Base-by-base conservation (phyloP, 305 asterid genomes). In the Solanum hybrid region DNA sequence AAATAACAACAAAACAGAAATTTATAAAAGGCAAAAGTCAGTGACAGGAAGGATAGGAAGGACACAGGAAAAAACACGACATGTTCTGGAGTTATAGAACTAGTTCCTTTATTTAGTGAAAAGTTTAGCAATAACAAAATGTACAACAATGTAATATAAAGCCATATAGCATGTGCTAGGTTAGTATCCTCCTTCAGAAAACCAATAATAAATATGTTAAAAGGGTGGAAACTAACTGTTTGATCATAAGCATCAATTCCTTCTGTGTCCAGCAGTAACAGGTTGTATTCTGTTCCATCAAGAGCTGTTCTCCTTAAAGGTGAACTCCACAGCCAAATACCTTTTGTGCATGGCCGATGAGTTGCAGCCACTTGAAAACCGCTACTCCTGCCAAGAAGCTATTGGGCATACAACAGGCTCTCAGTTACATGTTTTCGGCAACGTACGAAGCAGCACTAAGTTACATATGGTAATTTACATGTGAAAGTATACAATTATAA, bases 221-320 rank as follows among this genome's bases (percentile, higher is more conserved):
- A 60, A 45, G 75, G 42, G 45, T 84, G 40, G 88, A 90, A 88
- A 84, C 98, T 93, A 71, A 96, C 99, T 90, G 99, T 96, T 91
- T 96, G 99, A 92, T 97, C 99, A 93, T 96, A 97, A 31, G 99
- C 97, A 93, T 96, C 99, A 89, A 97, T 97, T 91, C 99, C 99
- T 94, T 97, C 99, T 4, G 98, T 91, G 89, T 97, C 99, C 91
- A 97, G 90, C 86, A 97, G 98, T 92, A 97, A 91, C 26, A 97
- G 98, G 92, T 90, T 96, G 95, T 94, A 97, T 80, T 94, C 98
- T 12, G 99, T 96, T 92, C 98, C 99, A 93, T 95, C 99, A 86
- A 97, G 95, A 36, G 99, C 98, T 87, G 97, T 96, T 92, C 98
- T 94, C 91, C 91, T 88, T 37, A 97, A 78, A 34, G 99, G 99